Base-by-base conservation (phyloP, 164 flowering plant genomes). In the Berberis thunbergii region DNA sequence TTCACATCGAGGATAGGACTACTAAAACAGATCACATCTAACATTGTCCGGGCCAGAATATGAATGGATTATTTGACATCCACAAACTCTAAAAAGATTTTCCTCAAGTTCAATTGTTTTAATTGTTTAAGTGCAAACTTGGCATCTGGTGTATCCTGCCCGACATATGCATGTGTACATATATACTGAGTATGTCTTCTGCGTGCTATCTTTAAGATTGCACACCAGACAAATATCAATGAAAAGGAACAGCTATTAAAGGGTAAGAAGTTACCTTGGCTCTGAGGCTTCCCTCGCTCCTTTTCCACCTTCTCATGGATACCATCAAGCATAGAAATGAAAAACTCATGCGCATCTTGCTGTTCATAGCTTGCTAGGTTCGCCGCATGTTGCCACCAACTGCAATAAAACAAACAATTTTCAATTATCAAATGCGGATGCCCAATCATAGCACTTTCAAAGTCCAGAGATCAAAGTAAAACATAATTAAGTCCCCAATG, bases 341-440 rank as follows among this genome's bases (percentile, higher is more conserved):
- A 86, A 67, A 91, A 89, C 45, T 91, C 98, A 73, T 91, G 98
- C 1, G 98, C 98, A 80, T 91, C 98, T 70, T 91, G 98, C 69
- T 91, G 96, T 55, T 91, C 96, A 74, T 91, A 91, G 77, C 89
- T 91, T 57, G 98, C 98, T 67, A 89, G 75, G 58, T 91, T 87
- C 57, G 88, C 86, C 9, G 98, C 91, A 75, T 91, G 92, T 57
- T 84, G 91, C 98, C 98, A 91, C 98, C 98, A 91, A 79, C 98
- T 91, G 82, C 73, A 79, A 64, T 60, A 66, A 70, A 65, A 57
- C 43, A 50, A 66, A 41, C 13, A 46, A 42, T 65, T 71, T 57
- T 58, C 54, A 65, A 7, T 11, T 57, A 52, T 67, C 71, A 67
- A 64, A 60, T n/a, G 8, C 63, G 58, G 59, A 60, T 48, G 42